Conservation (phyloP, 1,284 basidiomycete genomes). For the Marasmius tenuissimus region DNA sequence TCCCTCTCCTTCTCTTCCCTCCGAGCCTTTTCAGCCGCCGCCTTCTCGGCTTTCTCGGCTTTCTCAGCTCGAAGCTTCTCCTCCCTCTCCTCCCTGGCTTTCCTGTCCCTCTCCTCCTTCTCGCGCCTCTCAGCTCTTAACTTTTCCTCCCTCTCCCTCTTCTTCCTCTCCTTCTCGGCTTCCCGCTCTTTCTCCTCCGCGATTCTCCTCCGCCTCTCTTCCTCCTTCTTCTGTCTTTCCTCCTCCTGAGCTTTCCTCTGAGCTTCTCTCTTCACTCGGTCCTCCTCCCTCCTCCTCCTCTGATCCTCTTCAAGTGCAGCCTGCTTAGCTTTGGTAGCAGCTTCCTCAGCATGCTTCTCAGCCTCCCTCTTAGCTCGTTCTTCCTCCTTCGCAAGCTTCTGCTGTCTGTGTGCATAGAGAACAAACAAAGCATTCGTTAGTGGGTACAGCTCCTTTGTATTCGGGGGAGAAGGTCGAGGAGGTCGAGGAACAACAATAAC, state of each 20-base stretch:
- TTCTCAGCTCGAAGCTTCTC: slow-evolving; percentile 54
- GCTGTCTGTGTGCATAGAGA: slow-evolving; percentile 55
- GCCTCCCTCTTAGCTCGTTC: slow-evolving; percentile 80
- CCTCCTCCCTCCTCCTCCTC: slow-evolving; percentile 47
- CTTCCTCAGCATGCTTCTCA: slow-evolving; percentile 78
- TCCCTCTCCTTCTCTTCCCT: slow-evolving; percentile 50
- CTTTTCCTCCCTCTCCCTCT: slow-evolving; percentile 72
- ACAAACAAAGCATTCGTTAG: slow-evolving; percentile 4
- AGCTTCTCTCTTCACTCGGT: slow-evolving; percentile 40
- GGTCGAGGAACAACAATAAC: background rate
- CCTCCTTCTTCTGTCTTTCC: slow-evolving; percentile 9
- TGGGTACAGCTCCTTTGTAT: background rate
- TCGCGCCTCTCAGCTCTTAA: slow-evolving; percentile 61
- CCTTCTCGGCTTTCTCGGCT: slow-evolving; percentile 46
- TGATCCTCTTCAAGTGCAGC: slow-evolving; percentile 59
- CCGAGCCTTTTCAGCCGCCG: slow-evolving; percentile 18
- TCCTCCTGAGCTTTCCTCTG: slow-evolving; percentile 17
- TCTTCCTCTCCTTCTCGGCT: slow-evolving; percentile 49
- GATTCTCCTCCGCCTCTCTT: slow-evolving; percentile 7
- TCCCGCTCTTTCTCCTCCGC: slow-evolving; percentile 64
- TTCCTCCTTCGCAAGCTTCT: slow-evolving; percentile 92
- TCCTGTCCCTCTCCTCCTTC: slow-evolving; percentile 67
- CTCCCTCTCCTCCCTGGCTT: slow-evolving; percentile 56
- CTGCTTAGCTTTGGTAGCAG: slow-evolving; percentile 62
- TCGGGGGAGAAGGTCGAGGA: background rate